Evolutionary conservation across 768 basidiomycete genomes (phyloP).

Genomic region (Amanita rimosa): DNA sequence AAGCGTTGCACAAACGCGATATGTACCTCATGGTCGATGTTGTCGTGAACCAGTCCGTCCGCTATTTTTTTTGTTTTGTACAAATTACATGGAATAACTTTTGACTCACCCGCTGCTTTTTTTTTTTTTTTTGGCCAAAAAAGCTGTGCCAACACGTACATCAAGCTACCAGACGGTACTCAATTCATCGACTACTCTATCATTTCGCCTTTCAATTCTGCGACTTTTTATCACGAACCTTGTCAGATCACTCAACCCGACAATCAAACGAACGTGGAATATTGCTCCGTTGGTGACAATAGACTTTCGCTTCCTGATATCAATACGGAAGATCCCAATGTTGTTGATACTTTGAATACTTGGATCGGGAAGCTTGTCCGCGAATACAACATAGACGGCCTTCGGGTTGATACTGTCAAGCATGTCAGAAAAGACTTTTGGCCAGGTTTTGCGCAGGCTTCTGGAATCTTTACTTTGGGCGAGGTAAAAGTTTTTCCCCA

Average conservation of each 20-base stretch:
- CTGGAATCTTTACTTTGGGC: slow-evolving; percentile 64
- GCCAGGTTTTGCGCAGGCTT: slow-evolving; percentile 46
- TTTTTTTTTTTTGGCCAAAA: too few species aligned
- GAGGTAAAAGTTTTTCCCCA: slow-evolving; percentile 36
- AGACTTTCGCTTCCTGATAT: slow-evolving; percentile 57
- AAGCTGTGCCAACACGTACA: slow-evolving; percentile 12
- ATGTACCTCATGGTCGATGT: slow-evolving; percentile 62
- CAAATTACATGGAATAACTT: too few species aligned
- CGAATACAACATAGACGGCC: slow-evolving; percentile 52
- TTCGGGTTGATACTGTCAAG: slow-evolving; percentile 54
- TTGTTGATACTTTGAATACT: slow-evolving; percentile 39
- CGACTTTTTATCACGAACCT: slow-evolving; percentile 44
- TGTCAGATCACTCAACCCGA: slow-evolving; percentile 54
- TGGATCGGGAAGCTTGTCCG: slow-evolving; percentile 52
- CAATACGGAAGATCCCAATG: slow-evolving; percentile 52
- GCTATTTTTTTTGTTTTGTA: too few species aligned
- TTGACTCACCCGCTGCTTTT: too few species aligned
- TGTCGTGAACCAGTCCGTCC: slow-evolving; percentile 58
- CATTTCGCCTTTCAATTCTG: slow-evolving; percentile 17
- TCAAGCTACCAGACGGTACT: slow-evolving; percentile 7
- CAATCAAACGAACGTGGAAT: slow-evolving; percentile 43
- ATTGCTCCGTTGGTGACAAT: slow-evolving; percentile 70
- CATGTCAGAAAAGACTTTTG: slow-evolving; percentile 62
- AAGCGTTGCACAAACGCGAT: slow-evolving; percentile 54
- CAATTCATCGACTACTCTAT: slow-evolving; percentile 17